Evolutionary conservation across 768 basidiomycete genomes (phyloP).

Genomic region (Gautieria morchelliformis): DNA sequence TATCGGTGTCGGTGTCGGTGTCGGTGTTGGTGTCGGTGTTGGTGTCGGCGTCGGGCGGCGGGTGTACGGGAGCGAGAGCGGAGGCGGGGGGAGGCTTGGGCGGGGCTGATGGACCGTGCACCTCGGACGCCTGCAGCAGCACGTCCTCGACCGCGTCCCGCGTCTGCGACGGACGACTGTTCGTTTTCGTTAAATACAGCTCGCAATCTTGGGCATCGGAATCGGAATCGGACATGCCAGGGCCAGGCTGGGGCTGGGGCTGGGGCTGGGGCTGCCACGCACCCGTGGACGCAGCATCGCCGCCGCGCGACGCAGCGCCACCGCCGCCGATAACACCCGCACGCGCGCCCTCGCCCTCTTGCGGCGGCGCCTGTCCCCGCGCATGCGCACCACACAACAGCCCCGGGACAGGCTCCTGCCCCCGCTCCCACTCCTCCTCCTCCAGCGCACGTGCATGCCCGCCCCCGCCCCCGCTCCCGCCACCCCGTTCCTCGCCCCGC

Average conservation of each 20-base stretch:
- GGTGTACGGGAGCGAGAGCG: neutral
- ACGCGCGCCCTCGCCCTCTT: neutral
- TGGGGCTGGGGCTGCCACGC: too few relatives aligned
- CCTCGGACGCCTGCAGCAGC: neutral
- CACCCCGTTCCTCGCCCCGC: neutral
- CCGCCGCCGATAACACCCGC: neutral
- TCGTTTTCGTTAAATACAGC: too few relatives aligned
- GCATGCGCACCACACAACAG: too few relatives aligned
- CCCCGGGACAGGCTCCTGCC: neutral
- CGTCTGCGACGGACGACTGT: too few relatives aligned
- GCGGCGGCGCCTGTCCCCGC: neutral
- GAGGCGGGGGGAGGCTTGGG: neutral
- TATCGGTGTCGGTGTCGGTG: neutral
- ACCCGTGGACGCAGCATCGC: too few relatives aligned
- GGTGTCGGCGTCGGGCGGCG: neutral
- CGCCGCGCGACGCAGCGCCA: too few relatives aligned
- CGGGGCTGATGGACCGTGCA: neutral
- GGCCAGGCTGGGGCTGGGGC: too few relatives aligned
- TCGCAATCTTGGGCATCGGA: too few relatives aligned
- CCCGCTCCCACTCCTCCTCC: neutral
- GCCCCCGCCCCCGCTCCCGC: neutral
- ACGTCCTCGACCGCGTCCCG: too few relatives aligned
- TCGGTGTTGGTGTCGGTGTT: neutral
- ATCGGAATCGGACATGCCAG: too few relatives aligned
- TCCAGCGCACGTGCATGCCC: neutral